phyloP scores from a whole-genome alignment of 768 basidiomycete genomes.

The Suillus paluster region DNA sequence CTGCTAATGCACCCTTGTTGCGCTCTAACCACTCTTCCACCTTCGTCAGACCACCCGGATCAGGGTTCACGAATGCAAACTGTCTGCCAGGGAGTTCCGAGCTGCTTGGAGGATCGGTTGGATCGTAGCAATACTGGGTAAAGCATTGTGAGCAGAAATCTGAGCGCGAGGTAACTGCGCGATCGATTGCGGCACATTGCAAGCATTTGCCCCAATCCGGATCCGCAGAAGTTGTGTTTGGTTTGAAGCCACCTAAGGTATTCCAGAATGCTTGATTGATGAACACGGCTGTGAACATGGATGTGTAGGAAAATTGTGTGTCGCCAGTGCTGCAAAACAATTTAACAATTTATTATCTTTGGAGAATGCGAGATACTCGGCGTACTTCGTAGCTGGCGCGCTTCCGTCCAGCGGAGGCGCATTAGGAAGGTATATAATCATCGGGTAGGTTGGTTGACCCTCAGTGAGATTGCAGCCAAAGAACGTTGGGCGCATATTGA shows the following conservation, averaged over 20 bases:
- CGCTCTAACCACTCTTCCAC: conserved; percentile 46
- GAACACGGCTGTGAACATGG: conserved; percentile 56
- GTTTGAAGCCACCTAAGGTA: conserved; percentile 61
- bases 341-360: conserved; percentile 13
- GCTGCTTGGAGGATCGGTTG: conserved; percentile 62
- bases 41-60: conserved; percentile 51
- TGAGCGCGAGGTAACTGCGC: conserved; percentile 47
- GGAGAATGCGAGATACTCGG: conserved; percentile 9
- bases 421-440: conserved; percentile 79
- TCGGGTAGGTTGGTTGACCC: conserved; percentile 58
- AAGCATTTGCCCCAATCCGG: conserved; percentile 57
- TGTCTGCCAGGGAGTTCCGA: conserved; percentile 43
- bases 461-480: conserved; percentile 72
- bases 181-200: conserved; percentile 66
- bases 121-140: conserved; percentile 58
- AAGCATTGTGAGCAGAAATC: conserved; percentile 63
- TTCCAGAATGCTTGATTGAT: conserved; percentile 64
- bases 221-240: conserved; percentile 61
- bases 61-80: conserved; percentile 55
- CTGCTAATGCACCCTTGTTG: conserved; percentile 53
- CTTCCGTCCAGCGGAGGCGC: conserved; percentile 69
- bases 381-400: conserved; percentile 68
- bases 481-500: conserved; percentile 74
- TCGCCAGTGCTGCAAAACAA: conserved; percentile 50
- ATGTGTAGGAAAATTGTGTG: conserved; percentile 63